Evolutionary conservation across 768 basidiomycete genomes (phyloP), one percentile per base, ranked within the genome.

Genomic region (Royoungia palumana): DNA sequence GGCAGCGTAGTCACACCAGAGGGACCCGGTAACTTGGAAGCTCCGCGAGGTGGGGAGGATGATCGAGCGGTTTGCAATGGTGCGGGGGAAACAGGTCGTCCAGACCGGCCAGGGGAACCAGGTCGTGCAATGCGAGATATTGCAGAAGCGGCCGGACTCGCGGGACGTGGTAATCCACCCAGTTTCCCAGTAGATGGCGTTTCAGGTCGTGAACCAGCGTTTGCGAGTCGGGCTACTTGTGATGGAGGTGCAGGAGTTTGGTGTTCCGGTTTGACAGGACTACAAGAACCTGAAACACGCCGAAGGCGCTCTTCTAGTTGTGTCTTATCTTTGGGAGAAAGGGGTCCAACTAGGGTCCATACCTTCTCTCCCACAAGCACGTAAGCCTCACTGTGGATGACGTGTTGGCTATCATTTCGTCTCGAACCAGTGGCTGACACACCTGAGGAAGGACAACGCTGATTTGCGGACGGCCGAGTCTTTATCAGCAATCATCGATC

Each of bases 381-480:
- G 63, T 93, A 95, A 4, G 78, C 86, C 64, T 94, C 89, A 48
- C 93, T 93, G 61, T 13, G 55, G 35, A 51, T 59, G 40, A 30
- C 44, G 12, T 11, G 43, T 56, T 55, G 53, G 54, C 36, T 41
- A 47, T 24, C 20, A 39, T 27, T 41, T 39, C 21, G 13, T 34
- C 13, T 44, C 16, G 54, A 25, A 45, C 14, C 5, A 56, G 41
- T 21, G 20, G 40, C 21, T 46, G n/a, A 70, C 74, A 60, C 62
- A 88, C 93, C 93, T 87, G 42, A 98, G 73, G 34, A 83, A 77
- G 28, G 80, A 78, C 32, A 98, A 74, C 5, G 92, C 89, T 8
- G 94, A 91, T 61, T 89, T 94, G 11, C 94, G 80, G 37, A 94
- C 92, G 48, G 81, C 76, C 1, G 89, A 82, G 66, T 98, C 95